Conservation (phyloP, 768 basidiomycete genomes). For the Leucocoprinus leucothites region DNA sequence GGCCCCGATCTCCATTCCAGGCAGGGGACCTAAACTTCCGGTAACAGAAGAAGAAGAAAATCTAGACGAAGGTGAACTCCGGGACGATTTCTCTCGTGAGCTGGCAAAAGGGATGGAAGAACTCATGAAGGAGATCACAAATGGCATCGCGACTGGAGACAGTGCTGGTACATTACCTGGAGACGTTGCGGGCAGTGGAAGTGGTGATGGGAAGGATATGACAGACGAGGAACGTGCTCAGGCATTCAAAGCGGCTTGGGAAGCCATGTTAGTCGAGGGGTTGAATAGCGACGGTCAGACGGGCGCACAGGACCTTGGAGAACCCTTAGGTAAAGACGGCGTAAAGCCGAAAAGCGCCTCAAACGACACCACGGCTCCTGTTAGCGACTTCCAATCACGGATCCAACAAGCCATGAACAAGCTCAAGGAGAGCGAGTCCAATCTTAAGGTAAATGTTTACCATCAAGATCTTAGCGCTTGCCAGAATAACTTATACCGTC, state of each 20-base stretch:
- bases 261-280: constrained; percentile 63
- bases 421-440: constrained; percentile 64
- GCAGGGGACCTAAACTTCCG: constrained; percentile 25
- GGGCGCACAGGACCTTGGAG: constrained; percentile 17
- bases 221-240: constrained; percentile 31
- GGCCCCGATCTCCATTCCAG: constrained; percentile 34
- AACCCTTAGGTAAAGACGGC: constrained; percentile 12
- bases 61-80: constrained; percentile 36
- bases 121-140: constrained; percentile 44
- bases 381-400: constrained; percentile 55
- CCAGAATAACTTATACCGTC: not conserved
- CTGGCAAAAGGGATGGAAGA: constrained; percentile 49
- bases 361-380: not conserved
- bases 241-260: constrained; percentile 61
- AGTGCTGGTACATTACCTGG: not conserved
- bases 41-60: constrained; percentile 22
- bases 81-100: constrained; percentile 42
- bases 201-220: constrained; percentile 19
- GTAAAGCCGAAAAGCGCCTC: not conserved
- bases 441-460: constrained; percentile 36
- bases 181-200: not conserved
- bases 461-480: constrained; percentile 1
- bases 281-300: constrained; percentile 43
- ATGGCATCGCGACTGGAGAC: constrained; percentile 18
- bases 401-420: constrained; percentile 75